phyloP scores from a whole-genome alignment of 257 asterid species.

The Lavandula angustifolia region DNA sequence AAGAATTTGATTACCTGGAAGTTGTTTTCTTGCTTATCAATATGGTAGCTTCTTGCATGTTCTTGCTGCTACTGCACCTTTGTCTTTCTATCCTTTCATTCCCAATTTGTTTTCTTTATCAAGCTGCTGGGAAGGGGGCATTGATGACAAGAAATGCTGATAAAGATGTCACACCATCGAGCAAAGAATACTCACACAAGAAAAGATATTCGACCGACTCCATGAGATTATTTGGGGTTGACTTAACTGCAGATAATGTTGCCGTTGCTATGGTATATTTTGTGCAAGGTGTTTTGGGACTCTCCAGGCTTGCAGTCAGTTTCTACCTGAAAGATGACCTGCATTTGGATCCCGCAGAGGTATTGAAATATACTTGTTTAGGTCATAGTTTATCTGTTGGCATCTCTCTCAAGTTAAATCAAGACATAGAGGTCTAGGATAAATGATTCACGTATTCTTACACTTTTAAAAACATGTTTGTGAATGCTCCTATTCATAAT shows the following conservation, averaged over 20 bases:
- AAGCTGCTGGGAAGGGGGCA: slow-evolving; percentile 56
- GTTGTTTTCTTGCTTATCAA: not conserved
- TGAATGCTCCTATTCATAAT: not conserved
- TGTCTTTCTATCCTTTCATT: not conserved
- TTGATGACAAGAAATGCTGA: slow-evolving; percentile 41
- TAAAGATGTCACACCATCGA: slow-evolving; percentile 39
- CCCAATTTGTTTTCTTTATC: slow-evolving; percentile 25
- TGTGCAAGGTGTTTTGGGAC: slow-evolving; percentile 94
- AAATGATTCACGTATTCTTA: slow-evolving; percentile 6
- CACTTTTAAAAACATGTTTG: not conserved
- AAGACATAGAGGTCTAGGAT: not conserved
- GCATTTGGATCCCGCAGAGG: slow-evolving; percentile 96
- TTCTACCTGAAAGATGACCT: slow-evolving; percentile 94
- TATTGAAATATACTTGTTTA: slow-evolving; percentile 40
- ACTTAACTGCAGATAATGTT: slow-evolving; percentile 76
- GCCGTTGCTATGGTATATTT: slow-evolving; percentile 96
- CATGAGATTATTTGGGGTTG: slow-evolving; percentile 64
- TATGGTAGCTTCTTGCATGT: not conserved
- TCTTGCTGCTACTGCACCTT: not conserved
- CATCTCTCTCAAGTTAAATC: not conserved
- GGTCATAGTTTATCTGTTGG: slow-evolving; percentile 1
- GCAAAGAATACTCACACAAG: slow-evolving; percentile 39
- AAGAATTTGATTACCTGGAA: not conserved
- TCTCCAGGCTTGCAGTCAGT: slow-evolving; percentile 86
- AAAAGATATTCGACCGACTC: slow-evolving; percentile 45